Conservation (phyloP, 129 eudicot genomes). For the Artemisia tridentata region DNA sequence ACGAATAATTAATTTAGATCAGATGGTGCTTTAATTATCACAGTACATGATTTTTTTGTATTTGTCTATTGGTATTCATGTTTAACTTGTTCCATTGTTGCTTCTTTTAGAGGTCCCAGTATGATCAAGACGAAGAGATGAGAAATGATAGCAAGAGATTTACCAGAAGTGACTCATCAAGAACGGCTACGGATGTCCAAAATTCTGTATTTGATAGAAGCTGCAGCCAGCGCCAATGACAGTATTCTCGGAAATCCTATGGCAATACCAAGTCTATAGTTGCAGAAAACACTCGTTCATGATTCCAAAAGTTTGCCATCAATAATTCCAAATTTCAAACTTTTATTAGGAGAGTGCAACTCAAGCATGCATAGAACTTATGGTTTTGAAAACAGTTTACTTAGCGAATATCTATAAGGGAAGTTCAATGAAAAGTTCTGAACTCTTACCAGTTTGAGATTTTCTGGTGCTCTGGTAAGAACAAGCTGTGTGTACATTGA, state of each 20-base stretch:
- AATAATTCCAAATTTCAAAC: constrained; percentile 10
- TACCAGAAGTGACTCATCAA: constrained; percentile 43
- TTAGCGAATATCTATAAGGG: constrained; percentile 11
- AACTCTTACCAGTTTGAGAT: constrained; percentile 22
- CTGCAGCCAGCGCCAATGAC: constrained; percentile 48
- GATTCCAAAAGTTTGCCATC: not conserved
- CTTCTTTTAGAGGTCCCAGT: constrained; percentile 56
- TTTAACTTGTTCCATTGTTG: constrained; percentile 24
- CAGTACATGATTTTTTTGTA: not conserved
- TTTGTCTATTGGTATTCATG: not conserved
- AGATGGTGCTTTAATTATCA: no score
- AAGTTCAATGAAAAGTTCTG: constrained; percentile 5
- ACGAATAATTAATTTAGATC: no score
- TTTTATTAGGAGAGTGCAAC: constrained; percentile 1
- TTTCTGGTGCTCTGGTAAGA: constrained; percentile 14
- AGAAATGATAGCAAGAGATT: constrained; percentile 49
- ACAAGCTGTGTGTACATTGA: constrained; percentile 23
- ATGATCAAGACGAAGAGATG: constrained; percentile 76
- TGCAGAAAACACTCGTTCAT: constrained; percentile 42
- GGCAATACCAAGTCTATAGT: constrained; percentile 43
- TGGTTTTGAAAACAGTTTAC: constrained; percentile 5
- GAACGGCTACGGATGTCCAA: constrained; percentile 47
- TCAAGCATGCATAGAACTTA: constrained; percentile 8
- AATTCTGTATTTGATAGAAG: constrained; percentile 43
- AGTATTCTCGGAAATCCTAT: constrained; percentile 48